Conservation (phyloP, 1,139 yeast genomes). For the Fermentozyma sake region DNA sequence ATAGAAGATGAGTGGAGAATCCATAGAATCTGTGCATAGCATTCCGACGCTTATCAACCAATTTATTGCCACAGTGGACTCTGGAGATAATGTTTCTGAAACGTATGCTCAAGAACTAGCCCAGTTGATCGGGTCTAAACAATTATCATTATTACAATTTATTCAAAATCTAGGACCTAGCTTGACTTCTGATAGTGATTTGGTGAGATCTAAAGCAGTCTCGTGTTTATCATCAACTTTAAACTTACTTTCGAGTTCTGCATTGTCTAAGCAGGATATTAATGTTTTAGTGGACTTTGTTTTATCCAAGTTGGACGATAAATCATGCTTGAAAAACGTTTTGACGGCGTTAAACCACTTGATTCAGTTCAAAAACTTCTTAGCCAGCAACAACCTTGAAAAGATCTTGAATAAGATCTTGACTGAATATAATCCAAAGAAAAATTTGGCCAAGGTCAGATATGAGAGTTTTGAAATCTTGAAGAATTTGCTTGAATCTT, state of each 20-base stretch:
- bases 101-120: conserved; percentile 26
- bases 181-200: conserved; percentile 64
- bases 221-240: conserved; percentile 56
- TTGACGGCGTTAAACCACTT: conserved; percentile 54
- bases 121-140: conserved; percentile 26
- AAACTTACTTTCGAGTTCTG: conserved; percentile 24
- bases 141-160: conserved; percentile 46
- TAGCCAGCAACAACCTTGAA: conserved; percentile 21
- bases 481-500: conserved; percentile 26
- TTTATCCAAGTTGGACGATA: conserved; percentile 63
- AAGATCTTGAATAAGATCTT: conserved; percentile 38
- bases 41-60: conserved; percentile 32
- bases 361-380: conserved; percentile 44
- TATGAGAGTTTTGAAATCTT: conserved; percentile 55
- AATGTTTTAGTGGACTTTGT: conserved; percentile 64
- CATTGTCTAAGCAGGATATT: conserved; percentile 58
- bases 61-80: conserved; percentile 35
- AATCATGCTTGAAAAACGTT: conserved; percentile 47
- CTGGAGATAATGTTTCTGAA: conserved; percentile 27
- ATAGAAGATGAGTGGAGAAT: no score
- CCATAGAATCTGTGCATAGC: conserved; percentile 10
- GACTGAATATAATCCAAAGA: conserved; percentile 54
- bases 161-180: conserved; percentile 52
- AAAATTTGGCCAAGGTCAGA: conserved; percentile 63
- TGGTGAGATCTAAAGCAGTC: conserved; percentile 49